Evolutionary conservation across 495 filamentous ascomycete species (phyloP).

Genomic region (Articulospora tetracladia): DNA sequence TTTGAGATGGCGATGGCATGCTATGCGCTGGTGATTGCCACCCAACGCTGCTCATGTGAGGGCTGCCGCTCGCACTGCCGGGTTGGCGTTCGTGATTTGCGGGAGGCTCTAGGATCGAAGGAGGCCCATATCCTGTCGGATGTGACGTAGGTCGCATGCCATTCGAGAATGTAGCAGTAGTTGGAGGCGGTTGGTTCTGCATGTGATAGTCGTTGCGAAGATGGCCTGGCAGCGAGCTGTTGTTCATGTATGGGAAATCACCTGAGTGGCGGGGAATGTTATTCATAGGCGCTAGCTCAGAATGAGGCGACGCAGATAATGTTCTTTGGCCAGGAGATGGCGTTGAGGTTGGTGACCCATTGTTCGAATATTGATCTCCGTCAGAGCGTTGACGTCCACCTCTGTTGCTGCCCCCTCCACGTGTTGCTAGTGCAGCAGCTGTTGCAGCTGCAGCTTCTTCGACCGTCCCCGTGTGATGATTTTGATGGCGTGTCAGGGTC

Average conservation of each 20-base stretch:
- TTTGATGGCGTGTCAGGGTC: conserved; percentile 92
- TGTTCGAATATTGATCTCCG: conserved; percentile 74
- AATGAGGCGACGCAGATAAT: conserved; percentile 73
- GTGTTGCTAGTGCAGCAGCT: conserved; percentile 71
- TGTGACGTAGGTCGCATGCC: conserved; percentile 66
- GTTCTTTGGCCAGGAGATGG: conserved; percentile 79
- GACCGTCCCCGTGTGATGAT: conserved; percentile 91
- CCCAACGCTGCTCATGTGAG: conserved; percentile 67
- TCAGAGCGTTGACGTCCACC: conserved; percentile 60
- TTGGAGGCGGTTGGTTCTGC: conserved; percentile 46
- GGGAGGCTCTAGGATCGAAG: conserved; percentile 84
- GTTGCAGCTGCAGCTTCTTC: conserved; percentile 90
- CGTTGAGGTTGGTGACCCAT: conserved; percentile 77
- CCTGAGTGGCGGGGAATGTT: conserved; percentile 68
- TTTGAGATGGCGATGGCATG: conserved; percentile 63
- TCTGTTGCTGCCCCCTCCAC: conserved; percentile 50
- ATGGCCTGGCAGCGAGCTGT: conserved; percentile 74
- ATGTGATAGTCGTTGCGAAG: conserved; percentile 70
- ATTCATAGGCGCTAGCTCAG: conserved; percentile 69
- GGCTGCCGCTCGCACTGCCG: conserved; percentile 65
- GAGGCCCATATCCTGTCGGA: conserved; percentile 73
- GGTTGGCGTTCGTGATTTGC: conserved; percentile 62
- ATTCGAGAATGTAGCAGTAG: conserved; percentile 59
- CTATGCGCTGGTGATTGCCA: conserved; percentile 67
- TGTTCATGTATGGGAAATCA: conserved; percentile 60